Evolutionary conservation across 495 filamentous ascomycete genomes (phyloP).

Genomic region (Penicillium lividum): DNA sequence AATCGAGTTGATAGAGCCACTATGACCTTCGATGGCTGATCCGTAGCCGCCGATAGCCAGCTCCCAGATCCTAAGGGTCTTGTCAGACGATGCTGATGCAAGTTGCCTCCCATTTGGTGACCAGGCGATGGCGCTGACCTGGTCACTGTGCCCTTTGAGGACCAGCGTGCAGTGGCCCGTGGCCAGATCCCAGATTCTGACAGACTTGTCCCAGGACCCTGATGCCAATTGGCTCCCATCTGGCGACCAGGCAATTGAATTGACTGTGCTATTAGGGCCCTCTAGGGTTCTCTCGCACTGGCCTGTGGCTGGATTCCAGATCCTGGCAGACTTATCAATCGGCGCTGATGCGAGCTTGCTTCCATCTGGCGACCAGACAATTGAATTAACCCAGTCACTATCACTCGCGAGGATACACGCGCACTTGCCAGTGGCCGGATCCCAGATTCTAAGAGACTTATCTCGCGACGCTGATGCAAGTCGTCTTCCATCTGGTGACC

Average conservation of each 20-base stretch:
- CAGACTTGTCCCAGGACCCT: conserved; percentile 30
- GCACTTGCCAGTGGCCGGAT: background rate
- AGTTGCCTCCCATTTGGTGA: conserved; percentile 22
- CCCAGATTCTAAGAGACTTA: conserved; percentile 2
- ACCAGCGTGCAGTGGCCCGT: too few species aligned
- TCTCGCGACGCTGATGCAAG: background rate
- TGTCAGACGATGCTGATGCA: conserved; percentile 19
- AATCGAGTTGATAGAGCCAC: background rate
- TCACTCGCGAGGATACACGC: background rate
- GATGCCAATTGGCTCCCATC: conserved; percentile 36
- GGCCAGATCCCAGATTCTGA: conserved; percentile 29
- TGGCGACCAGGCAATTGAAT: conserved; percentile 31
- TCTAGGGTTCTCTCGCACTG: conserved; percentile 4
- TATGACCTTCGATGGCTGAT: too few species aligned
- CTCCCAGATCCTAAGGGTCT: conserved; percentile 24
- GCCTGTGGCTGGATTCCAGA: conserved; percentile 10
- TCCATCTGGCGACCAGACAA: conserved; percentile 4
- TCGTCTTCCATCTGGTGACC: conserved; percentile 5
- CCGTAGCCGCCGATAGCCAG: background rate
- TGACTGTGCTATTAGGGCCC: background rate
- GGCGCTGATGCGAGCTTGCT: conserved; percentile 1
- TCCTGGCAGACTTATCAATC: background rate
- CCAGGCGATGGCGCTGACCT: conserved; percentile 24
- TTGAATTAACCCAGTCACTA: background rate
- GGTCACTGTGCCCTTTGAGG: conserved; percentile 15